Evolutionary conservation across 108 stramenopile species (phyloP).

Genomic region (Fistulifera pelliculosa): DNA sequence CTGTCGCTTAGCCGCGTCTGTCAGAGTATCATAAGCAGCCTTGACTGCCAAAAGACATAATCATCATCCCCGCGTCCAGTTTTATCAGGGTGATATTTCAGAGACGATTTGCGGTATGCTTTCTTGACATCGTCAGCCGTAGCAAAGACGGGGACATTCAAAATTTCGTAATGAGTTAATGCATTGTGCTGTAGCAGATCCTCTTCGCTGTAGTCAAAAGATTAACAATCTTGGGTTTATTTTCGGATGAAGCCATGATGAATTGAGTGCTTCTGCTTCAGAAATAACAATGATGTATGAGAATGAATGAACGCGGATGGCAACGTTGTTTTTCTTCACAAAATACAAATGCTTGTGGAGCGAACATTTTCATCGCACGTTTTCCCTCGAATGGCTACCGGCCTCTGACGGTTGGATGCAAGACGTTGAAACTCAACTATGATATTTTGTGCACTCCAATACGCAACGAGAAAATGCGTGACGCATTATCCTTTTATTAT

Average conservation of each 20-base stretch:
- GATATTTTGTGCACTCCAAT: too few species aligned
- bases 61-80: conserved; percentile 83
- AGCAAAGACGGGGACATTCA: conserved; percentile 49
- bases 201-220: conserved; percentile 17
- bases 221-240: neutral
- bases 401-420: too few species aligned
- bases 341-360: neutral
- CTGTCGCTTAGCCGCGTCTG: conserved; percentile 64
- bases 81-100: conserved; percentile 77
- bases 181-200: conserved; percentile 17
- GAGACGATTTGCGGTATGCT: conserved; percentile 78
- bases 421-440: too few species aligned
- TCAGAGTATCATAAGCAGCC: conserved; percentile 88
- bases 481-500: too few species aligned
- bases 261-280: neutral
- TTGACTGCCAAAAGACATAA: conserved; percentile 92
- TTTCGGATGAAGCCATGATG: neutral
- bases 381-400: too few species aligned
- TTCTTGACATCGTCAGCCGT: conserved; percentile 59
- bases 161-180: conserved; percentile 61
- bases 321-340: conserved; percentile 5
- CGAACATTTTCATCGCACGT: neutral
- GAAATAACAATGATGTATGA: neutral
- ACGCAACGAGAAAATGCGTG: too few species aligned
- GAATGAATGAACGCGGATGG: too few species aligned